These are phyloP conservation scores for Leccinum uliginosum DNA, from an alignment of 768 basidiomycete species.

Conservation along the genomic window DNA sequence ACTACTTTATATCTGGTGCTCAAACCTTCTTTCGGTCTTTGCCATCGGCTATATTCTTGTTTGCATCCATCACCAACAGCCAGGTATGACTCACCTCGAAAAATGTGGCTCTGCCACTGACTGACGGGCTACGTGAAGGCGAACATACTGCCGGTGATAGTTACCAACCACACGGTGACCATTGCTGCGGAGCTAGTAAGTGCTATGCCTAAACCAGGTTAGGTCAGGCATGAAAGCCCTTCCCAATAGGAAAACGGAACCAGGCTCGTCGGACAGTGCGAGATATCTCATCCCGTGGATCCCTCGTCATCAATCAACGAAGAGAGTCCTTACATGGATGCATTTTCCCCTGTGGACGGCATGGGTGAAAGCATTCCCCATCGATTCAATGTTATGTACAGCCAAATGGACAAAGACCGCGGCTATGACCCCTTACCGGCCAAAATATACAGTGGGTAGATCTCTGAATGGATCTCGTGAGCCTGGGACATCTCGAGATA, in stretches of 20 bases:
- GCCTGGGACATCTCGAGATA: constrained; percentile 25
- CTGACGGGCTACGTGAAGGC: constrained; percentile 39
- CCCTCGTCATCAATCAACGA: constrained; percentile 27
- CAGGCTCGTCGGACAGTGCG: constrained; percentile 85
- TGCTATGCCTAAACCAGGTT: constrained; percentile 47
- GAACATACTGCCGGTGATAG: constrained; percentile 83
- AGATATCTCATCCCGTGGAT: constrained; percentile 82
- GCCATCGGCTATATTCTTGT: constrained; percentile 90
- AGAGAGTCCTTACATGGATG: constrained; percentile 30
- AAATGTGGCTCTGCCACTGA: constrained; percentile 8
- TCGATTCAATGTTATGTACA: constrained; percentile 64
- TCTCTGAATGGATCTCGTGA: constrained; percentile 15
- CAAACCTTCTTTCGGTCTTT: constrained; percentile 89
- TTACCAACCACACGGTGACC: constrained; percentile 94
- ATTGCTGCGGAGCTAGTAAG: constrained; percentile 83
- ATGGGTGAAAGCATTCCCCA: constrained; percentile 45
- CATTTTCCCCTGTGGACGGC: constrained; percentile 49
- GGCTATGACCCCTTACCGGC: constrained; percentile 54
- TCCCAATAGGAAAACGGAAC: constrained; percentile 61
- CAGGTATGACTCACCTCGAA: constrained; percentile 36
- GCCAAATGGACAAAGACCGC: constrained; percentile 44
- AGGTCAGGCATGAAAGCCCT: constrained; percentile 18
- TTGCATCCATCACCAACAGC: constrained; percentile 86
- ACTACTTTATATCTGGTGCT: constrained; percentile 87
- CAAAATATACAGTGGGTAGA: constrained; percentile 56